Evolutionary conservation across 2,329 filamentous ascomycete species (phyloP), one percentile per base, ranked within the genome.

Genomic region (Hymenoscyphus infarciens): DNA sequence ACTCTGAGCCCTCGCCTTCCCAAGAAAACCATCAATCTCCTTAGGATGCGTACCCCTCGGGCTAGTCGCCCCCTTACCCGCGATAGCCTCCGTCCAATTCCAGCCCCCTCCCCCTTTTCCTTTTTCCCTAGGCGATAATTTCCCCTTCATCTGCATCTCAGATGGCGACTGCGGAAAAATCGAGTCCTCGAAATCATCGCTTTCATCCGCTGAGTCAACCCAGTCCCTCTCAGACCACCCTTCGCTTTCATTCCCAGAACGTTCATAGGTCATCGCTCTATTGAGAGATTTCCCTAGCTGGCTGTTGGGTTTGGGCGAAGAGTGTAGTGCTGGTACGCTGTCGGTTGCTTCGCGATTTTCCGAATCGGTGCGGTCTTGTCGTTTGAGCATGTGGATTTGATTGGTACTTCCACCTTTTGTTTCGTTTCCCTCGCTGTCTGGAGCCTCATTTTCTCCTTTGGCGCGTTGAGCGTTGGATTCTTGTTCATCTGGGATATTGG

Each of bases 381-480:
- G 73, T 16, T 74, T 29, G 74, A 76, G 22, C 42, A 39, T 64
- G n/a, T 63, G 61, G 11, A 65, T 60, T 3, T 54, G 19, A 15
- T 38, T 10, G 8, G 45, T 52, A 16, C 60, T 39, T 5, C 55
- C 56, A 22, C 68, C 62, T n/a, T 80, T 83, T 19, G 82, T 89
- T 76, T 93, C 89, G 49, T 83, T 80, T 8, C 90, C 90, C n/a
- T 87, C 81, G 61, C 80, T 78, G 52, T 82, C 84, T 0, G 88
- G 86, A 1, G 78, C 79, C 67, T 82, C 79, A 56, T 80, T 75
- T 27, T 84, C 77, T 49, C 80, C 80, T 67, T 87, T 85, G 0
- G 91, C 91, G 11, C 89, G 83, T 71, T 97, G 92, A 0, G 77
- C 75, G n/a, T 80, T 82, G 52, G 81, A 77, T 74, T 91, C 88